Conservation (phyloP, 345 rosid genomes). For the Eucalyptus guilfoylei region DNA sequence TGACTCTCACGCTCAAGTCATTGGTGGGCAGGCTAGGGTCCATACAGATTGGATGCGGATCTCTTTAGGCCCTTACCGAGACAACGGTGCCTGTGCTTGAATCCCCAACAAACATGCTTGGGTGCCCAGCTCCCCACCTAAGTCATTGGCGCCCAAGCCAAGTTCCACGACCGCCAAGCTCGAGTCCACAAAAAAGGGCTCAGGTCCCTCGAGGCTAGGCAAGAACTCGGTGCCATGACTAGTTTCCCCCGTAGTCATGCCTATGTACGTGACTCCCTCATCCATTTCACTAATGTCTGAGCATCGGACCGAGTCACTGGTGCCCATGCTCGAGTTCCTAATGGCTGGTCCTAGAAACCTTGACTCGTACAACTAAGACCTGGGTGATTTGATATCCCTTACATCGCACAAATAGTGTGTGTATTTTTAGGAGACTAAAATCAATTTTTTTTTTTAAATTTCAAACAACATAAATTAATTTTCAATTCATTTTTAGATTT, state of each 20-base stretch:
- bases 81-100: background rate
- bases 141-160: background rate
- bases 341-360: background rate
- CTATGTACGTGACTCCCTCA: background rate
- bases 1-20: background rate
- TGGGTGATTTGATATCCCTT: background rate
- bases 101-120: background rate
- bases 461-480: accelerated
- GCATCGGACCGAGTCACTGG: background rate
- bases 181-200: background rate
- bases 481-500: background rate
- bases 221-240: accelerated
- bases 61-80: background rate
- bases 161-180: background rate
- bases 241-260: accelerated
- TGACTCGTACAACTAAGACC: accelerated
- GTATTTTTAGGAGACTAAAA: background rate
- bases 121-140: background rate
- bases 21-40: background rate
- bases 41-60: background rate
- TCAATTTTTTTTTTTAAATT: background rate
- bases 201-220: background rate
- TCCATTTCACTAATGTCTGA: background rate
- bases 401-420: background rate
- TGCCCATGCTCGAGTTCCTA: background rate